Evolutionary conservation across 2,329 filamentous ascomycete genomes (phyloP).

Genomic region (Didymella glomerata): DNA sequence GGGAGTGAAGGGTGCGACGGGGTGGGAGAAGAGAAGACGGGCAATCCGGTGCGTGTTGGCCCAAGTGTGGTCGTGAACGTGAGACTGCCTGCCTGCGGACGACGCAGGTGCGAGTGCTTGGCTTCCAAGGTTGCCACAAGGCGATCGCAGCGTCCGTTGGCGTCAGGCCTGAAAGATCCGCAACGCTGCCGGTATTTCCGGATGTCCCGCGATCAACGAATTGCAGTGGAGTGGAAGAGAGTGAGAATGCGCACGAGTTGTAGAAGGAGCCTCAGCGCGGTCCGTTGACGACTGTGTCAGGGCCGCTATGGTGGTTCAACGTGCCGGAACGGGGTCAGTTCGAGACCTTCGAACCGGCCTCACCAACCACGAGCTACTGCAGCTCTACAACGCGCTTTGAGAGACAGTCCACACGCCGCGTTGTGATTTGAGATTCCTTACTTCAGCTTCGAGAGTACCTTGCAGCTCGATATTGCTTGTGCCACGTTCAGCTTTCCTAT

Average conservation of each 20-base stretch:
- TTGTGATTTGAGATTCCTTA: slow-evolving; percentile 13
- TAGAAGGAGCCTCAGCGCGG: slow-evolving; percentile 4
- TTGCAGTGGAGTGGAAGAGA: slow-evolving; percentile 1
- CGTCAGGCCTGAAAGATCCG: slow-evolving; percentile 17
- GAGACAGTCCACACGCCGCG: slow-evolving; percentile 21
- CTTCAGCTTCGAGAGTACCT: slow-evolving; percentile 11
- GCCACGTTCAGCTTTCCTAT: slow-evolving; percentile 6
- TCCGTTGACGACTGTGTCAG: slow-evolving; percentile 17
- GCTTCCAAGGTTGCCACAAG: slow-evolving; percentile 35
- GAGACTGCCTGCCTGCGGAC: slow-evolving; percentile 1
- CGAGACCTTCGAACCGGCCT: slow-evolving; percentile 24
- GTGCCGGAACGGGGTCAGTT: slow-evolving; percentile 1
- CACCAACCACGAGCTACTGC: slow-evolving; percentile 19
- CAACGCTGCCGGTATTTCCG: slow-evolving; percentile 29
- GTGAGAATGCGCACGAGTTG: slow-evolving; percentile 10
- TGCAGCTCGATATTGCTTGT: slow-evolving; percentile 16
- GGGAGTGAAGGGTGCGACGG: slow-evolving; percentile 18
- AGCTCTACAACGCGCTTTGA: slow-evolving; percentile 16
- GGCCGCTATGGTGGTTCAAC: neutral
- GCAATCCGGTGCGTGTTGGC: slow-evolving; percentile 17
- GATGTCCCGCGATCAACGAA: slow-evolving; percentile 15
- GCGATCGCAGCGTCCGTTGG: slow-evolving; percentile 17
- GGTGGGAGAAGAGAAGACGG: slow-evolving; percentile 20
- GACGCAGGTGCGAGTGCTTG: slow-evolving; percentile 21
- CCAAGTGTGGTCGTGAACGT: slow-evolving; percentile 15